phyloP scores from a whole-genome alignment of 2,329 filamentous ascomycete species.

The Penicillium sp. region DNA sequence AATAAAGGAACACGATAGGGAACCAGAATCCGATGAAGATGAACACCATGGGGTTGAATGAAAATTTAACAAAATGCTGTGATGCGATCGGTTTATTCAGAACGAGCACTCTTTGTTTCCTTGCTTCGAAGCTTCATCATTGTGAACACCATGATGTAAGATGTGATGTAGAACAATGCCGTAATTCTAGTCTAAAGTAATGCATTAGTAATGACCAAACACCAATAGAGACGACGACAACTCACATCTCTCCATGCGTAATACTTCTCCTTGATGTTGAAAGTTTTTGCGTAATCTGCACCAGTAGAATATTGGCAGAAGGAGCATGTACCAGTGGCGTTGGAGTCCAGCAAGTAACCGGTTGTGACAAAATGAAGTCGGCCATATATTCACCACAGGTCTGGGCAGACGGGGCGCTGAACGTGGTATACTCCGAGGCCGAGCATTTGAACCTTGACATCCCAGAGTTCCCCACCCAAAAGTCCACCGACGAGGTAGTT shows the following conservation, averaged over 20 bases:
- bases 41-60: not conserved
- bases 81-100: constrained; percentile 19
- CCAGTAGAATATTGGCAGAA: constrained; percentile 35
- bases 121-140: constrained; percentile 53
- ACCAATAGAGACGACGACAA: not conserved
- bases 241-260: constrained; percentile 41
- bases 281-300: constrained; percentile 35
- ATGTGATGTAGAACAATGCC: constrained; percentile 44
- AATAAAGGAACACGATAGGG: not conserved
- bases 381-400: constrained; percentile 38
- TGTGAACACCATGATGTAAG: constrained; percentile 46
- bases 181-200: constrained; percentile 39
- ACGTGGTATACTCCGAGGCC: constrained; percentile 31
- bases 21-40: not conserved
- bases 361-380: constrained; percentile 27
- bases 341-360: constrained; percentile 34
- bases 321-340: constrained; percentile 27
- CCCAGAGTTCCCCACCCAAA: constrained; percentile 39
- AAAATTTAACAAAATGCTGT: not conserved
- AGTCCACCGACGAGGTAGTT: constrained; percentile 44
- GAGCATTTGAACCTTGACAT: constrained; percentile 39
- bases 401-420: constrained; percentile 28
- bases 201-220: not conserved
- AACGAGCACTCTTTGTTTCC: constrained; percentile 46
- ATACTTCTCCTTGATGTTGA: constrained; percentile 35